Percentiles rank a stretch among this genome's conserved stretches.
These are phyloP conservation scores for Dipodascus albidus DNA, from an alignment of 805 yeast genomes.

Conservation along the genomic window DNA sequence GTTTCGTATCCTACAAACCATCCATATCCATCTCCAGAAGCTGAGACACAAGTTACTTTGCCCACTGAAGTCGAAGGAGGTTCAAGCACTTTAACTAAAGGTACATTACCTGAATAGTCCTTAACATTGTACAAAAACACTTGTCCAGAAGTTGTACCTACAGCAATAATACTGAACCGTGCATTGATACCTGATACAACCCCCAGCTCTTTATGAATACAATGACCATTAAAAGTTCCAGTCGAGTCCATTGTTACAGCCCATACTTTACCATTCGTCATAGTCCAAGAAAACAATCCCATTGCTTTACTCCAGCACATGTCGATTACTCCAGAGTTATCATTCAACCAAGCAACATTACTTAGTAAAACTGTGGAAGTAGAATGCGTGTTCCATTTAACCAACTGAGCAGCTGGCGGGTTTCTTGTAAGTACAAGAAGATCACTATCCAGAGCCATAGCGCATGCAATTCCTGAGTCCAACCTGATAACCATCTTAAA, in stretches of 20 bases:
- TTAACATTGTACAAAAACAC: constrained; percentile 29
- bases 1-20: constrained; percentile 23
- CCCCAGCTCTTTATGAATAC: constrained; percentile 5
- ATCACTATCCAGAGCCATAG: constrained; percentile 17
- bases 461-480: constrained; percentile 22
- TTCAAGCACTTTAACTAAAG: constrained; percentile 22
- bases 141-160: constrained; percentile 29
- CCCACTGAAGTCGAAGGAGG: constrained; percentile 20
- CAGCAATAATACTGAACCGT: constrained; percentile 30
- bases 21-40: constrained; percentile 30
- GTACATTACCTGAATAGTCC: constrained; percentile 24
- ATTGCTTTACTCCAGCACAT: constrained; percentile 20
- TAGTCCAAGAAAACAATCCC: constrained; percentile 22
- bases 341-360: constrained; percentile 17
- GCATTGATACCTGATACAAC: constrained; percentile 27
- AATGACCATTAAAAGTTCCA: constrained; percentile 5
- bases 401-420: constrained; percentile 14
- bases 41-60: constrained; percentile 18
- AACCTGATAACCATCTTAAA: constrained; percentile 19
- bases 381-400: constrained; percentile 12
- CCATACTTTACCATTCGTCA: constrained; percentile 18
- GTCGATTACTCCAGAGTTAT: constrained; percentile 8
- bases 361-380: constrained; percentile 14
- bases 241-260: constrained; percentile 11
- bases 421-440: constrained; percentile 15